Conservation (phyloP, 441 rosid species). For the Gossypium trilobum region DNA sequence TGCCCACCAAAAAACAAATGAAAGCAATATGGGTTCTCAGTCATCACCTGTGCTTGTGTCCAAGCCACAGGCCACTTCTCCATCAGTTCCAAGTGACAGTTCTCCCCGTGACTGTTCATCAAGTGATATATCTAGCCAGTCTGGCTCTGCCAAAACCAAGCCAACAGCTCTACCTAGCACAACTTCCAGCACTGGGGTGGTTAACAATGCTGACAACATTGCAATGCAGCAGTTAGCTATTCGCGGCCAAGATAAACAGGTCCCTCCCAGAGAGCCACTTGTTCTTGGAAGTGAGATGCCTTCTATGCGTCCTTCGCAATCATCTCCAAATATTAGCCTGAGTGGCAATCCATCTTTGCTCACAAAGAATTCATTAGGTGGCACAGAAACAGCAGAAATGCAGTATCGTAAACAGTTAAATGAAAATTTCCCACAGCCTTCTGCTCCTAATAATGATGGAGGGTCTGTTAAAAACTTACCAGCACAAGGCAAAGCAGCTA, state of each 20-base stretch:
- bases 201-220: constrained; percentile 33
- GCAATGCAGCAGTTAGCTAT: constrained; percentile 48
- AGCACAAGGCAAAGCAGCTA: constrained; percentile 45
- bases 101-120: constrained; percentile 75
- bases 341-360: constrained; percentile 47
- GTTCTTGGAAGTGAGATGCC: constrained; percentile 59
- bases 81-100: constrained; percentile 57
- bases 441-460: constrained; percentile 40
- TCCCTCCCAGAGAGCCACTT: constrained; percentile 44
- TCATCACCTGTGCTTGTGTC: constrained; percentile 49
- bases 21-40: constrained; percentile 41
- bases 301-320: constrained; percentile 57
- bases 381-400: constrained; percentile 49
- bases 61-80: constrained; percentile 62
- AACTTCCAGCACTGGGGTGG: constrained; percentile 45
- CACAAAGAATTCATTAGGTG: constrained; percentile 35
- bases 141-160: constrained; percentile 63
- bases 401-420: constrained; percentile 60
- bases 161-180: constrained; percentile 38
- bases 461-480: constrained; percentile 31
- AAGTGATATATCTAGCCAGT: constrained; percentile 74
- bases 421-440: constrained; percentile 46
- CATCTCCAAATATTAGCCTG: constrained; percentile 43
- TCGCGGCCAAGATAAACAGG: constrained; percentile 62
- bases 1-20: constrained; percentile 68